Conservation (phyloP, 805 yeast species). For the Candida ponderosae region DNA sequence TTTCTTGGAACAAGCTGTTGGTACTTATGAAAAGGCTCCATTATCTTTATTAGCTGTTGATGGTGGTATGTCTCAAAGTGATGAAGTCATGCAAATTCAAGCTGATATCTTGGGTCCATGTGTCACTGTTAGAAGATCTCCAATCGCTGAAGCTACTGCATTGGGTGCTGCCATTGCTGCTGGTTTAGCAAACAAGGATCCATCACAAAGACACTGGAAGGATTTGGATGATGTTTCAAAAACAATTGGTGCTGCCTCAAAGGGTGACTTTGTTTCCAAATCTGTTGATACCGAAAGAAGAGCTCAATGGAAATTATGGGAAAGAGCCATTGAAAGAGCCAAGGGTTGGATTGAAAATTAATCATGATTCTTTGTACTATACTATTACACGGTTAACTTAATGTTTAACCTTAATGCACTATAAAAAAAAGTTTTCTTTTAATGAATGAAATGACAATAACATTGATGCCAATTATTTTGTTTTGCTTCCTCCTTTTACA, state of each 20-base stretch:
- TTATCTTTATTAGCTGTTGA: constrained; percentile 67
- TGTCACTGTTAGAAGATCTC: constrained; percentile 72
- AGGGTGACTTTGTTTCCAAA: constrained; percentile 27
- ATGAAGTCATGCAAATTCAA: constrained; percentile 89
- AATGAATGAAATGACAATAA: too few species aligned
- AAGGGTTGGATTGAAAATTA: constrained; percentile 56
- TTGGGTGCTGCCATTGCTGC: constrained; percentile 96
- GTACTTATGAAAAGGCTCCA: constrained; percentile 37
- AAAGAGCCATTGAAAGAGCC: constrained; percentile 74
- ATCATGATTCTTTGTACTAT: constrained; percentile 1
- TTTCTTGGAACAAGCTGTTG: constrained; percentile 44
- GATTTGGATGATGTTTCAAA: constrained; percentile 60
- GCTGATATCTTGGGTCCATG: constrained; percentile 87
- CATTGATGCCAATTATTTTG: too few species aligned
- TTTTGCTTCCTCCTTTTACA: too few species aligned
- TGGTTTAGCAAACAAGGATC: constrained; percentile 49
- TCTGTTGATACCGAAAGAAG: constrained; percentile 52
- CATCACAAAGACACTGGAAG: constrained; percentile 63
- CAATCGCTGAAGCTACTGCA: constrained; percentile 86
- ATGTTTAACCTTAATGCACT: too few species aligned
- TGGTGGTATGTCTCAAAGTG: constrained; percentile 92
- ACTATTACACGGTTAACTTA: too few species aligned
- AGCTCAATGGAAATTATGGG: constrained; percentile 73
- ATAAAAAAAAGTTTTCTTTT: too few species aligned
- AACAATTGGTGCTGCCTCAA: constrained; percentile 26